Evolutionary conservation across 768 basidiomycete genomes (phyloP).

Genomic region (Pulveroboletus sp.): DNA sequence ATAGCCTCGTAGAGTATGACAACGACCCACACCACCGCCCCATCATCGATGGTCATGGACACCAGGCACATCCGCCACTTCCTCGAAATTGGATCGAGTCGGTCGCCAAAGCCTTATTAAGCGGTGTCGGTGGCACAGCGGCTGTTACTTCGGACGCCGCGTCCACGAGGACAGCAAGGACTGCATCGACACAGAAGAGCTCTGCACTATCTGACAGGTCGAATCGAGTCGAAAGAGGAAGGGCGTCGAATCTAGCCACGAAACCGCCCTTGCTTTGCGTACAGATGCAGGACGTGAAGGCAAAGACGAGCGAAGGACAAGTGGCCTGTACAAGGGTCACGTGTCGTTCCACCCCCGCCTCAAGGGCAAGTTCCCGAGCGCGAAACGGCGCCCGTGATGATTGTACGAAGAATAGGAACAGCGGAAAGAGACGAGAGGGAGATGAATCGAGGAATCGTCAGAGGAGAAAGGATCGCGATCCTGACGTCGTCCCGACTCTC

Average conservation of each 20-base stretch:
- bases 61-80: slow-evolving; percentile 44
- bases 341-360: slow-evolving; percentile 67
- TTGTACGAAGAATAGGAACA: slow-evolving; percentile 6
- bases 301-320: slow-evolving; percentile 25
- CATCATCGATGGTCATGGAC: slow-evolving; percentile 31
- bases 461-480: slow-evolving; percentile 28
- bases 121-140: slow-evolving; percentile 40
- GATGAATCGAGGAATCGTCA: slow-evolving; percentile 17
- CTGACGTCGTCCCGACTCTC: slow-evolving; percentile 50
- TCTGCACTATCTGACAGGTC: slow-evolving; percentile 24
- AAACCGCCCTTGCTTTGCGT: slow-evolving; percentile 33
- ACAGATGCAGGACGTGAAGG: slow-evolving; percentile 31
- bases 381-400: slow-evolving; percentile 24
- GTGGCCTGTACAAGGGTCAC: slow-evolving; percentile 55
- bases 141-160: slow-evolving; percentile 28
- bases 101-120: slow-evolving; percentile 62
- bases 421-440: slow-evolving; percentile 24
- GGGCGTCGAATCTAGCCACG: slow-evolving; percentile 3
- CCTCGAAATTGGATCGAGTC: slow-evolving; percentile 68
- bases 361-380: slow-evolving; percentile 49
- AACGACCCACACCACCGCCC: slow-evolving; percentile 21
- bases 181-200: slow-evolving; percentile 22
- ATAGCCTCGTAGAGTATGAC: slow-evolving; percentile 19
- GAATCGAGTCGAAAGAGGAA: slow-evolving; percentile 19
- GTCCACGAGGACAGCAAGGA: slow-evolving; percentile 19